Evolutionary conservation across 1,139 yeast genomes (phyloP).

Genomic region (Blastobotrys proliferans): DNA sequence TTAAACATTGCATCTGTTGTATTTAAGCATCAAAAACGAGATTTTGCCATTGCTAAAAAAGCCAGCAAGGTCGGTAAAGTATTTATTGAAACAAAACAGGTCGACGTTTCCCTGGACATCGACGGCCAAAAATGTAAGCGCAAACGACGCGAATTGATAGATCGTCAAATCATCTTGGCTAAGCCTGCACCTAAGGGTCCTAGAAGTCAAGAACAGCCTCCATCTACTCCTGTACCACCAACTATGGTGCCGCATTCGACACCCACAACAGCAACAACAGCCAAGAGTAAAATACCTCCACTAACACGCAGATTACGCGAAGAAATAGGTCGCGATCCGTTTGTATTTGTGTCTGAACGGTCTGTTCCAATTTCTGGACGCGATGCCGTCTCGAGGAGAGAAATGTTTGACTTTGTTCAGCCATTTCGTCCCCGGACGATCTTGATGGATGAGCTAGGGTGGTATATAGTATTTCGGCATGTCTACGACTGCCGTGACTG

Average conservation of each 20-base stretch:
- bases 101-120: conserved; percentile 25
- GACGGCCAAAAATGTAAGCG: conserved; percentile 27
- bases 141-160: conserved; percentile 19
- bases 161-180: neutral
- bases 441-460: conserved; percentile 3
- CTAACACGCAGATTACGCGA: neutral
- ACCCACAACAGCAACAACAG: neutral
- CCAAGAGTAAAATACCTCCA: neutral
- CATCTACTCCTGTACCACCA: neutral
- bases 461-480: conserved; percentile 2
- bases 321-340: neutral
- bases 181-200: conserved; percentile 24
- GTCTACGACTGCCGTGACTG: neutral
- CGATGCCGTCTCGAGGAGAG: neutral
- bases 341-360: neutral
- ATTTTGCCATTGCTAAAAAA: conserved; percentile 41
- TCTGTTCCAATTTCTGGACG: conserved; percentile 3
- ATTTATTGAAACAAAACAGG: conserved; percentile 31
- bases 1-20: conserved; percentile 66
- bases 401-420: neutral
- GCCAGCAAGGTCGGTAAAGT: conserved; percentile 35
- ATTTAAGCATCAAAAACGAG: conserved; percentile 55
- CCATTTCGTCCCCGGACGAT: neutral
- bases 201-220: neutral
- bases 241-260: neutral